Evolutionary conservation across 768 basidiomycete genomes (phyloP).

Genomic region (Cytidiella melzeri): DNA sequence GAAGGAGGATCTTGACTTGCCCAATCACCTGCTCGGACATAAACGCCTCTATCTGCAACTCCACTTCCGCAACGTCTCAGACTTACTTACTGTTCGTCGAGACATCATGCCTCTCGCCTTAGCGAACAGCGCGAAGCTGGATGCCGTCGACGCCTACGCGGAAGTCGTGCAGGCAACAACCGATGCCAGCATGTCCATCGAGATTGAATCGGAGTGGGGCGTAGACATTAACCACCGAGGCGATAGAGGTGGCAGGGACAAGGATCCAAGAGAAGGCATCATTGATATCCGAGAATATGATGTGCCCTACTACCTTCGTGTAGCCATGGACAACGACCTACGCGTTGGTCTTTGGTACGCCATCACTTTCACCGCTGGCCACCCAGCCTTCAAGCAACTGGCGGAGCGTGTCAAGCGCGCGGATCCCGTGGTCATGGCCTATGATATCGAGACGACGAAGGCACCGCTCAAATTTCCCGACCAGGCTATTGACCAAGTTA

Average conservation of each 20-base stretch:
- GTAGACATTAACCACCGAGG: constrained; percentile 37
- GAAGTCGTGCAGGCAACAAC: constrained; percentile 86
- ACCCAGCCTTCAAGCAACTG: constrained; percentile 65
- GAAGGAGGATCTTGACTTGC: constrained; percentile 92
- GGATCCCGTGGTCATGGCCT: constrained; percentile 98
- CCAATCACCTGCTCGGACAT: constrained; percentile 97
- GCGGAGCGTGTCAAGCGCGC: constrained; percentile 92
- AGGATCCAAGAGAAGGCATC: constrained; percentile 86
- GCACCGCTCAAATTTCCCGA: constrained; percentile 99
- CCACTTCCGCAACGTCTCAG: constrained; percentile 88
- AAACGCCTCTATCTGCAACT: constrained; percentile 83
- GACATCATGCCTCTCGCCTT: constrained; percentile 87
- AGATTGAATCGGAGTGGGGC: constrained; percentile 59
- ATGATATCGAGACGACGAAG: constrained; percentile 98
- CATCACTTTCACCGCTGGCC: constrained; percentile 76
- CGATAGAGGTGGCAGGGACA: constrained; percentile 34
- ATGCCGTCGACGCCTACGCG: constrained; percentile 95
- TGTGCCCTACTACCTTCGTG: constrained; percentile 94
- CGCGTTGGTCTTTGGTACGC: constrained; percentile 98
- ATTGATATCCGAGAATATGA: constrained; percentile 96
- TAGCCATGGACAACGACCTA: constrained; percentile 98
- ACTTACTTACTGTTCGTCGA: constrained; percentile 80
- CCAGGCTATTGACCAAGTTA: constrained; percentile 92
- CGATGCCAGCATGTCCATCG: constrained; percentile 56
- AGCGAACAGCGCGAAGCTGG: constrained; percentile 86